Base-by-base conservation (phyloP, 345 rosid species). In the Gossypium australe region DNA sequence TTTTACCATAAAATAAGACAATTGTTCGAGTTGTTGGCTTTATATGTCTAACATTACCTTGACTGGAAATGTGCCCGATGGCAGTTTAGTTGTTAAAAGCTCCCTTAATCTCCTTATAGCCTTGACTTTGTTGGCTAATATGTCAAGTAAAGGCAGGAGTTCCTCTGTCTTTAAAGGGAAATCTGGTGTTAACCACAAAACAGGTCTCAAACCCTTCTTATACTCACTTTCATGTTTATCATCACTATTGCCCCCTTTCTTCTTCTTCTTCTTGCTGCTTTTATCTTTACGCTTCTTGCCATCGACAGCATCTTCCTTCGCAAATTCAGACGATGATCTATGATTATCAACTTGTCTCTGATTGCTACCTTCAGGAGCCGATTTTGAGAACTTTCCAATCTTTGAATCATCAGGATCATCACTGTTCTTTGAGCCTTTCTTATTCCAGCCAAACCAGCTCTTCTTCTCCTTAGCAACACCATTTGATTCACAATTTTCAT, bases 71-170 rank as follows among this genome's bases (percentile, higher is more conserved):
- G 98, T 95, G 78, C 98, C 99, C 27, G 58, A 7, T 38, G 98
- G 99, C 57, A 95, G 89, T 82, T 95, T 93, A 61, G 99, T 93
- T 58, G 99, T 95, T 86, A 95, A 86, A 78, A 95, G 99, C 85
- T 95, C 99, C 78, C 99, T 93, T 38, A 95, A 91, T 80, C 99
- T 90, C 88, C 97, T 87, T 78, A 93, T 70, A 58, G 99, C 99
- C 87, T 95, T 95, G 71, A 95, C 99, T 78, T 95, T 95, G 85
- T 95, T 89, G 52, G 99, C 99, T 78, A 95, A 88, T 84, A 95
- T 95, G 83, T 95, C 99, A 27, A 95, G 94, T 75, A 95, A 84
- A 12, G 99, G 99, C 72, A 95, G 79, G 51, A 95, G 93, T 81
- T 95, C 99, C 24, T 95, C 98, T 5, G 94, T 95, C 76, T 89